Evolutionary conservation across 148 eudicot genomes (phyloP), one percentile per base, ranked within the genome.

Genomic region (Chenopodium berlandieri): DNA sequence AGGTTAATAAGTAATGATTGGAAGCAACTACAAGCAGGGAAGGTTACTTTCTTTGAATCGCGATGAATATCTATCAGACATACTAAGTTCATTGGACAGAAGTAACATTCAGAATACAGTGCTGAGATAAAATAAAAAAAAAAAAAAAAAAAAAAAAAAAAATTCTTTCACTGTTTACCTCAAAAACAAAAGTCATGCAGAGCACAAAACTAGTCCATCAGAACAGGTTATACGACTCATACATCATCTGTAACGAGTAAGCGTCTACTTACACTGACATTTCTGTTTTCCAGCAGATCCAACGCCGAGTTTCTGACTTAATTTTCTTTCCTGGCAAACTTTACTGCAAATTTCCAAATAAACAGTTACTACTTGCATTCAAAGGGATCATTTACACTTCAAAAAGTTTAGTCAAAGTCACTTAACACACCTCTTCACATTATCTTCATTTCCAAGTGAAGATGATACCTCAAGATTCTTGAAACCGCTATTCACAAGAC

Each of bases 401-500:
- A 60, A 20, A 23, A 19, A 73, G 60, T 58, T 73, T 78, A 34
- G 23, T 56, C 47, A 47, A 77, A 40, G 25, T 27, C 2, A 71
- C 27, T 17, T 56, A 77, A 74, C 85, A 77, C 81, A 76, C 81
- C 78, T 79, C 67, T 71, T 69, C 48, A 58, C 47, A 27, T 77
- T 85, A 47, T 80, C 84, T 80, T 32, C 66, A 40, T 17, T 70
- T 67, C 66, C 82, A 16, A 37, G 78, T 19, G 76, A 79, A 40
- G 69, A 34, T 14, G 50, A 79, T 22, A 75, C 73, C 25, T 82
- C 86, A 81, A 72, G 50, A 75, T 84, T 78, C 82, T 80, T 81
- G 80, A 90, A 87, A 30, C 91, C 96, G 56, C 71, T 79, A 71
- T 91, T 90, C 16, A 92, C 80, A 72, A 85, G 81, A 31, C 79